Base-by-base conservation (phyloP, 2,329 filamentous ascomycete species). In the Grosmannia clavigera region DNA sequence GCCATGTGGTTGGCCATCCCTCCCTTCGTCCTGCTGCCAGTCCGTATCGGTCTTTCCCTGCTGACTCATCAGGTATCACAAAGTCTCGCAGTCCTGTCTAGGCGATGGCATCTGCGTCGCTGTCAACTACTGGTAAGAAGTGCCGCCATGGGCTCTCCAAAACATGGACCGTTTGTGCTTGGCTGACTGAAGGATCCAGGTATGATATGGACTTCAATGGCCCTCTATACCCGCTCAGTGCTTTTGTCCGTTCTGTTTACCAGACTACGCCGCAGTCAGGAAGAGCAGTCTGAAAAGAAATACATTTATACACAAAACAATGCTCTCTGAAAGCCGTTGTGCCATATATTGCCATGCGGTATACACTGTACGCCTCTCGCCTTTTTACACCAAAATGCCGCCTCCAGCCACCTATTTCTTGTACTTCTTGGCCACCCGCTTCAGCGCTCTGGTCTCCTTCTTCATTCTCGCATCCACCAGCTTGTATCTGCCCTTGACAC, bases 381-480 rank as follows among this genome's bases (percentile, higher is more conserved):
- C 14, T 31, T 33, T n/a, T n/a, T 46, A 46, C 14, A 9, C 43
- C 43, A 46, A 19, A n/a, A 46, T 46, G 43, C 43, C 19, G 9
- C 56, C n/a, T 14, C 52, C 9, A 40, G 50, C 31, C 7, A 19
- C 5, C 55, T 58, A 62, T 56, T 60, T 64, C 77, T 82, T 86
- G 46, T 58, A 52, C 75, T 85, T 88, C 78, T 95, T 91, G 31
- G 76, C 70, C 62, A 80, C 70, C 68, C 92, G 82, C 83, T 96
- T 96, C 73, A 92, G 81, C 2, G 88, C 91, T 70, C 91, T 79
- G 59, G 94, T 81, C 78, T 97, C 94, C 85, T 96, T 97, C 84
- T 96, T 96, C 84, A 96, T 84, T 66, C 94, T 82, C 16, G 89
- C 78, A 75, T 97, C 92, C 59, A 99, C 92, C 80, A 99, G 95